Evolutionary conservation across 1,284 basidiomycete species (phyloP), one percentile per base, ranked within the genome.

Genomic region (Ceratobasidium theobromae): DNA sequence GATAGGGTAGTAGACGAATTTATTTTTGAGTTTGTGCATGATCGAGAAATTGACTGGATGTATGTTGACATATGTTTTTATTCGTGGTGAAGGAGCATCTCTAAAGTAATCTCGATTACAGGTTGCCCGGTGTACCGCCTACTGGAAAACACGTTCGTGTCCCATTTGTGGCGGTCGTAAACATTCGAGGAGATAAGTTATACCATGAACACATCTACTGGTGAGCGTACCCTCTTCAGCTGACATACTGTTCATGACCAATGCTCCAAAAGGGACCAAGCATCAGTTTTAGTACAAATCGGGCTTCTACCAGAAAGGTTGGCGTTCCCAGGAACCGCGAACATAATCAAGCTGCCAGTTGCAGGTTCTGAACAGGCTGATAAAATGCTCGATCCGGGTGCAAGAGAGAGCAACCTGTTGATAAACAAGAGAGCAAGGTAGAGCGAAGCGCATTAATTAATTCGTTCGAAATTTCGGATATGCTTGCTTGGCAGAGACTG

Each of bases 91-190:
- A 21, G 18, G 25, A 23, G 28, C 4, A n/a, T n/a, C n/a, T n/a
- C n/a, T n/a, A n/a, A n/a, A n/a, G n/a, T n/a, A n/a, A n/a, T n/a
- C n/a, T n/a, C 3, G 49, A 30, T 40, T 41, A 4, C 14, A 64
- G 58, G 48, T 75, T 83, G 18, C 82, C 82, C 4, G 79, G 80
- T 1, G 77, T 85, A 6, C 82, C 82, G 6, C 78, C 83, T 0
- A 82, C 80, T 1, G 79, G 79, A 12, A 80, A 77, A 70, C 78
- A 79, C 55, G 70, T 85, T 27, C 69, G 76, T 4, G 78, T 85
- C 32, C 83, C 83, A 0, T 81, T 84, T 79, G 75, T 82, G 32
- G 80, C 80, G 1, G 80, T 85, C 6, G 81, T 85, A 38, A 84
- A 82, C 68, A 76, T 85, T 49, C 77, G 84, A 40, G 84, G 84